Evolutionary conservation across 495 filamentous ascomycete species (phyloP).

Genomic region (Hyaloscypha bicolor): DNA sequence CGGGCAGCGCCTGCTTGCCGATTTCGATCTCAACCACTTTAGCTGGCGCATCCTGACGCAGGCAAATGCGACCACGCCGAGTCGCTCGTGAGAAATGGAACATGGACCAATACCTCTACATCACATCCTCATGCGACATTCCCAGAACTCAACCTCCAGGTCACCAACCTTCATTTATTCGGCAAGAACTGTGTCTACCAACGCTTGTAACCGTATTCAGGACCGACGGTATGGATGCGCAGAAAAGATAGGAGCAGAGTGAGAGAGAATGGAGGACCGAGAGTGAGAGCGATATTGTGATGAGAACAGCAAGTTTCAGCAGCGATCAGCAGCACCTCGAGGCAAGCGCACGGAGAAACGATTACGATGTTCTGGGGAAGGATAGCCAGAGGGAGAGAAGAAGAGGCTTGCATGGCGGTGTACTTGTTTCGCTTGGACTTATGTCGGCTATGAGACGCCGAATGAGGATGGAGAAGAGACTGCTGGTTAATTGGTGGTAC

Average conservation of each 20-base stretch:
- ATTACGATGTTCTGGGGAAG: not conserved
- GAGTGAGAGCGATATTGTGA: conserved; percentile 11
- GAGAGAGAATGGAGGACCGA: not conserved
- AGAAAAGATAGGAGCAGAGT: not conserved
- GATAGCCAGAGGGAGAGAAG: not conserved
- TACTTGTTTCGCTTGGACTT: conserved; percentile 8
- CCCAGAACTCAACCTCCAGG: not conserved
- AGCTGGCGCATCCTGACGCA: conserved; percentile 1
- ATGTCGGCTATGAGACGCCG: not conserved
- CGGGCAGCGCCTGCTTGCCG: not conserved
- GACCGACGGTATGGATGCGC: not conserved
- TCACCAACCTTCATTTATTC: not conserved
- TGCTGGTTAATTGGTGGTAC: not conserved
- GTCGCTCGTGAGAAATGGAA: not conserved
- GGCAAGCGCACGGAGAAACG: not conserved
- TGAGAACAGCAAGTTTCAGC: conserved; percentile 11
- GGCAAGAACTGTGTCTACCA: conserved; percentile 6
- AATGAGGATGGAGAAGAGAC: not conserved
- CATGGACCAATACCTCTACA: not conserved
- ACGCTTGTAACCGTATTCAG: conserved; percentile 8
- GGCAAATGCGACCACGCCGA: too few species aligned
- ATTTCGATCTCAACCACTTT: conserved; percentile 9
- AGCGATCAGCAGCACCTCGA: not conserved
- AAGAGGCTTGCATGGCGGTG: conserved; percentile 3
- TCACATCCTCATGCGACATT: not conserved